Base-by-base conservation (phyloP, 2,329 filamentous ascomycete species). In the Arthroderma sp. region DNA sequence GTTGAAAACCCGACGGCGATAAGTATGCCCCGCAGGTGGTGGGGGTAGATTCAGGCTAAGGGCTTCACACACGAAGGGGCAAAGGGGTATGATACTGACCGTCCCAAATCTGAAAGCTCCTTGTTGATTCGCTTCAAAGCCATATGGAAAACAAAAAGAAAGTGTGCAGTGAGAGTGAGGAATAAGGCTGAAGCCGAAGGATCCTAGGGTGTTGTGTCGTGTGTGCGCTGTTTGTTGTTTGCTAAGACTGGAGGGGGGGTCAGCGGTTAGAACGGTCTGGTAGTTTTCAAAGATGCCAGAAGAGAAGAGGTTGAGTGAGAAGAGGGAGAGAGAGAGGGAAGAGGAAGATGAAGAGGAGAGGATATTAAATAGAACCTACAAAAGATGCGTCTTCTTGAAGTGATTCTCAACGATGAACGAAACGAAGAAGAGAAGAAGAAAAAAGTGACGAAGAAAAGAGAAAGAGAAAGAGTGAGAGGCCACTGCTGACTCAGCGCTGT, bases 91-190 rank as follows among this genome's bases (percentile, higher is more conserved):
- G 42, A 36, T 37, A 55, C 67, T 62, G 65, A 71, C 68, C 68
- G 68, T 57, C 67, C 68, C 51, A 71, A 64, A 53, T 71, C 68
- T 63, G 65, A 65, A 56, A 71, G 67, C 66, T 71, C 68, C 61
- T 71, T 71, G 63, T 71, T 70, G 61, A 71, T 71, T 57, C 68
- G 62, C 66, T 71, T 71, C 49, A 71, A 64, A 61, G 68, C 68
- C 68, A 71, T 71, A 47, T 54, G 54, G 57, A 57, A 45, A 31
- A 36, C 44, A 46, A 22, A 22, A 22, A 22, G 15, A 22, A 22
- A 22, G 15, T 22, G 15, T 22, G 15, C 15, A 43, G 49, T 39
- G 44, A 52, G 47, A 52, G 49, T 51, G 50, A 41, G 48, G 39
- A 41, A 44, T 40, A 42, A 44, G 47, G 34, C 33, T 36, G 28